phyloP scores from a whole-genome alignment of 2,329 filamentous ascomycete genomes.

The Chaetomium strumarium region DNA sequence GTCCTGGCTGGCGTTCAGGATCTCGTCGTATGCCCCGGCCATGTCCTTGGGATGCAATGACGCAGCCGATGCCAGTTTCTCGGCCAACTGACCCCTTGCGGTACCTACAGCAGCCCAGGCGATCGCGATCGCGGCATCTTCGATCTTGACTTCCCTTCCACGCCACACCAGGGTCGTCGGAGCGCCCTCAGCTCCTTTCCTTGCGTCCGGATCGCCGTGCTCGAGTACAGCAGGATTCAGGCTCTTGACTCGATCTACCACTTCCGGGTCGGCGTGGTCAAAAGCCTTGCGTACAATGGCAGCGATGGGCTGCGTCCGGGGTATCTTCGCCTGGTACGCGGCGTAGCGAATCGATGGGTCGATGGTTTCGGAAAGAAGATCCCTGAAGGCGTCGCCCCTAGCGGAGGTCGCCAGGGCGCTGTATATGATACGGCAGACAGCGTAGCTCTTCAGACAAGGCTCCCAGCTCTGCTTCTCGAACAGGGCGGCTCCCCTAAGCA shows the following conservation, averaged over 20 bases:
- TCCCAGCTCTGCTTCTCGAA: slow-evolving; percentile 91
- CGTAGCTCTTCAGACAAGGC: slow-evolving; percentile 66
- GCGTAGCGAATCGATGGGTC: slow-evolving; percentile 93
- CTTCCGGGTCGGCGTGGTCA: slow-evolving; percentile 53
- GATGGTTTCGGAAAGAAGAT: slow-evolving; percentile 76
- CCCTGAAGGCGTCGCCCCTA: slow-evolving; percentile 75
- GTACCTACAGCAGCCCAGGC: slow-evolving; percentile 65
- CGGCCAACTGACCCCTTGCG: slow-evolving; percentile 45
- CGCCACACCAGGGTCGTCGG: slow-evolving; percentile 82
- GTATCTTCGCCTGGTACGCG: slow-evolving; percentile 84
- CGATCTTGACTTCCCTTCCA: slow-evolving; percentile 75
- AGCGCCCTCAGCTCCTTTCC: slow-evolving; percentile 41
- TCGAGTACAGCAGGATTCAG: slow-evolving; percentile 63
- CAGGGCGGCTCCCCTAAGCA: slow-evolving; percentile 68
- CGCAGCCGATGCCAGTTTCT: slow-evolving; percentile 41
- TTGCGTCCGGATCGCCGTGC: slow-evolving; percentile 45
- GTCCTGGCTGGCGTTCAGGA: slow-evolving; percentile 86
- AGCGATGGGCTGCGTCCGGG: slow-evolving; percentile 75
- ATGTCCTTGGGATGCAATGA: slow-evolving; percentile 55
- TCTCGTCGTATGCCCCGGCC: slow-evolving; percentile 83
- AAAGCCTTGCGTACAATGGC: slow-evolving; percentile 76
- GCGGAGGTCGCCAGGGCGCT: slow-evolving; percentile 59
- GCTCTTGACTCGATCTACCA: slow-evolving; percentile 63
- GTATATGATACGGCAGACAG: slow-evolving; percentile 77
- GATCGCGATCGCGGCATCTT: slow-evolving; percentile 86